Evolutionary conservation across 768 basidiomycete species (phyloP), one percentile per base, ranked within the genome.

Genomic region (Multifurca ochricompacta): DNA sequence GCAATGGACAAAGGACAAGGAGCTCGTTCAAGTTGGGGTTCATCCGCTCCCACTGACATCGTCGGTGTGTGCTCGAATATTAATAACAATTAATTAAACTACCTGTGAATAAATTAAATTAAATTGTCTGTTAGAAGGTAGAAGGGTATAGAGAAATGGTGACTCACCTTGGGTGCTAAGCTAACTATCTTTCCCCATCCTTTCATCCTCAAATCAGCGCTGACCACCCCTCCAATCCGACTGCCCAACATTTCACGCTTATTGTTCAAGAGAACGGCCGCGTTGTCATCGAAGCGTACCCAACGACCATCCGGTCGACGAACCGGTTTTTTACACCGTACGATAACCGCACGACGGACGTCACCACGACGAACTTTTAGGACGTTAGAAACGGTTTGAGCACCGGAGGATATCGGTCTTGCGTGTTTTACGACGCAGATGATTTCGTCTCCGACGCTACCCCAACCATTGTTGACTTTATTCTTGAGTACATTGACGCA

Each of bases 221-320:
- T 92, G 41, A 98, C 94, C 40, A 94, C 84, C 0, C 94, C 93
- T 63, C 88, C 87, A 51, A 98, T 91, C 64, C 95, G 82, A 46
- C 93, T 96, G 18, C 93, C 94, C 54, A 98, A 67, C 87, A 97
- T 91, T 71, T 95, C 91, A 53, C 84, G 80, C 74, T 98, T 98
- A 74, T 91, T 91, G 70, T 98, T 97, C 53, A 98, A 69, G 32
- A 98, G 71, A 5, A 97, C 92, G 8, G 83, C 91, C 1, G 95
- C 95, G 64, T 97, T 97, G 77, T 97, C 95, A 71, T 97, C 95
- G 70, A 97, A 98, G 41, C 88, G 76, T 59, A 97, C 75, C 63
- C 80, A 75, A 27, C 91, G 79, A 13, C 95, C 95, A 70, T 97
- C 95, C 19, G 92, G 84, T 65, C 95, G 74, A 37, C 82, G 78